Percentiles rank a stretch among this genome's conserved stretches.
Evolutionary conservation across 176 grass and related monocot genomes (phyloP).

Genomic region (Hordeum marinum): DNA sequence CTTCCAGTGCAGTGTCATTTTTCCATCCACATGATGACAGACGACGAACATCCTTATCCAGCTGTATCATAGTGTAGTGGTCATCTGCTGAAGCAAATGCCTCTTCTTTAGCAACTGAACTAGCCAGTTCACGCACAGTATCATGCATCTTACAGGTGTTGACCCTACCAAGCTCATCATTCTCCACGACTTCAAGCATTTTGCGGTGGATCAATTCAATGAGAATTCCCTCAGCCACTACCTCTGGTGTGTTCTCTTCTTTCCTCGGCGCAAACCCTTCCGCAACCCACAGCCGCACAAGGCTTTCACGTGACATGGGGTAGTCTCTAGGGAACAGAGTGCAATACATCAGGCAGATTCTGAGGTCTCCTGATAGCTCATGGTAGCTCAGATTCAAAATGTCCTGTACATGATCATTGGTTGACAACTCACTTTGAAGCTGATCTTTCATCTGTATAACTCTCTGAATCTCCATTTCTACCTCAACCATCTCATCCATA

Average conservation of each 20-base stretch:
- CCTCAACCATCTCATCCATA: background rate
- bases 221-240: background rate
- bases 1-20: background rate
- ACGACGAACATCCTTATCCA: background rate
- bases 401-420: background rate
- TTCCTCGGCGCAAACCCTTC: background rate
- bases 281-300: background rate
- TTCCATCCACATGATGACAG: background rate
- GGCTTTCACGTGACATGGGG: background rate
- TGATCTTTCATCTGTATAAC: background rate
- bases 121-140: background rate
- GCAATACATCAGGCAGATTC: background rate
- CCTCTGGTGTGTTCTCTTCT: background rate
- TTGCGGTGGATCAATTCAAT: background rate
- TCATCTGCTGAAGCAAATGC: background rate
- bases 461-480: background rate
- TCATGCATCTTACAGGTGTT: background rate
- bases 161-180: background rate
- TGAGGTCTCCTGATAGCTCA: background rate
- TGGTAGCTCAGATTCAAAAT: background rate
- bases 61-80: background rate
- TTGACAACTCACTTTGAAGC: background rate
- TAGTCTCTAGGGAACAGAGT: background rate
- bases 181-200: background rate
- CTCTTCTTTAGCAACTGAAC: background rate